Percentiles rank a stretch among this genome's conserved stretches.
phyloP scores from a whole-genome alignment of 2,329 filamentous ascomycete species.

The Phoma sp. region DNA sequence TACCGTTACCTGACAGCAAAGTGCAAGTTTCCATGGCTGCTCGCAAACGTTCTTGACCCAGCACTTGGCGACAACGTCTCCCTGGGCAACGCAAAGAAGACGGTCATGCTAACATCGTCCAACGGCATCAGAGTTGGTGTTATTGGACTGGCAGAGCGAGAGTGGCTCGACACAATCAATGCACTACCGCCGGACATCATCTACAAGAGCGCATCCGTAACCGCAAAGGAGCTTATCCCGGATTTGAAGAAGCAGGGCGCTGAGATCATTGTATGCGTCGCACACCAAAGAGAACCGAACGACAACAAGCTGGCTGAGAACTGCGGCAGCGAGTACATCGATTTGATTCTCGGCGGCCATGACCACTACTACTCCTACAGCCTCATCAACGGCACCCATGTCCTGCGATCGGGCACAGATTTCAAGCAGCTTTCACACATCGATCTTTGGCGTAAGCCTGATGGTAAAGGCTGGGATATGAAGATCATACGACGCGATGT shows the following conservation, averaged over 20 bases:
- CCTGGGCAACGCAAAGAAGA: slow-evolving; percentile 77
- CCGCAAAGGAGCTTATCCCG: slow-evolving; percentile 77
- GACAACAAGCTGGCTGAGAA: slow-evolving; percentile 84
- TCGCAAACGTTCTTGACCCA: slow-evolving; percentile 87
- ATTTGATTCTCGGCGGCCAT: slow-evolving; percentile 87
- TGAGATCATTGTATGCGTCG: slow-evolving; percentile 81
- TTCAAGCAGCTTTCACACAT: slow-evolving; percentile 93
- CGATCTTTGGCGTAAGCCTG: slow-evolving; percentile 69
- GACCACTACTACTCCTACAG: slow-evolving; percentile 87
- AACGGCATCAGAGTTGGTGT: slow-evolving; percentile 87
- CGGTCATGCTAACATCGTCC: slow-evolving; percentile 76
- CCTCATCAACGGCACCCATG: slow-evolving; percentile 78
- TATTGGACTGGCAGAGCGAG: slow-evolving; percentile 83
- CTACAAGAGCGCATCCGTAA: slow-evolving; percentile 78
- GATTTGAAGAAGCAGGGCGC: slow-evolving; percentile 76
- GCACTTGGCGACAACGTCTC: slow-evolving; percentile 76
- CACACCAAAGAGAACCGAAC: slow-evolving; percentile 87
- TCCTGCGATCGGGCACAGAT: slow-evolving; percentile 86
- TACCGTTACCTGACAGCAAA: slow-evolving; percentile 74
- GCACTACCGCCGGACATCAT: slow-evolving; percentile 79
- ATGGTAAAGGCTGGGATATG: slow-evolving; percentile 72
- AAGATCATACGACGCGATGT: slow-evolving; percentile 78
- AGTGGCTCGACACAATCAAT: slow-evolving; percentile 91
- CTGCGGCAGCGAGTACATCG: slow-evolving; percentile 72
- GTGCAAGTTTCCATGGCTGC: slow-evolving; percentile 86